Evolutionary conservation across 2,329 filamentous ascomycete species (phyloP), one percentile per base, ranked within the genome.

Genomic region (Diplodia scrobiculata): DNA sequence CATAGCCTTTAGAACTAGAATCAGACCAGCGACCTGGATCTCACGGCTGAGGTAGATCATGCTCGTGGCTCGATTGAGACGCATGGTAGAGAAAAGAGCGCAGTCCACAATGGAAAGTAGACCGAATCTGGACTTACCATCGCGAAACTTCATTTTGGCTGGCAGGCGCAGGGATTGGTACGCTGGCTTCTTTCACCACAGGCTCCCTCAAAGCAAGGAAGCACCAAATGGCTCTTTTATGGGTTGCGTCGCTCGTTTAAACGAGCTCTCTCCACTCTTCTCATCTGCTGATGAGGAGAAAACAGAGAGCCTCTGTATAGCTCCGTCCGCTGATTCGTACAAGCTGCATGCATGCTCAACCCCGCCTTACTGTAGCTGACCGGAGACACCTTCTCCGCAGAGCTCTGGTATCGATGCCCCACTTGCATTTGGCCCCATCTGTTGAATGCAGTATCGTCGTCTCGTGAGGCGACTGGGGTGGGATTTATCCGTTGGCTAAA

Each of bases 61-160:
- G 34, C 34, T 3, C 34, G 9, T 25, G 21, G 13, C 10, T 19
- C 25, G 9, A 25, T 45, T 7, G n/a, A 50, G 19, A 5, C 58
- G 19, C 2, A 14, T 36, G 34, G 52, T 21, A n/a, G 34, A 25
- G 6, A 21, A 48, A 6, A 2, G 50, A 36, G 34, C 34, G 34
- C 34, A 3, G 9, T 34, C 32, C 32, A 54, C n/a, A 5, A 38
- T 19, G 3, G 17, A 11, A 48, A 11, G 5, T 21, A 36, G n/a
- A 34, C 2, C 21, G 11, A 5, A 45, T 45, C 7, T 19, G 17
- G 17, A 51, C 64, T 66, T 27, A 77, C 84, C 84, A 83, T 87
- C 84, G 69, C 84, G 84, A 71, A 87, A 86, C 78, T 85, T 86
- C 85, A 87, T 87, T 51, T 70, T 74, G 36, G 10, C 25, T 36